Evolutionary conservation across 805 yeast species (phyloP), one percentile per base, ranked within the genome.

Genomic region (Teunomyces pallodes): DNA sequence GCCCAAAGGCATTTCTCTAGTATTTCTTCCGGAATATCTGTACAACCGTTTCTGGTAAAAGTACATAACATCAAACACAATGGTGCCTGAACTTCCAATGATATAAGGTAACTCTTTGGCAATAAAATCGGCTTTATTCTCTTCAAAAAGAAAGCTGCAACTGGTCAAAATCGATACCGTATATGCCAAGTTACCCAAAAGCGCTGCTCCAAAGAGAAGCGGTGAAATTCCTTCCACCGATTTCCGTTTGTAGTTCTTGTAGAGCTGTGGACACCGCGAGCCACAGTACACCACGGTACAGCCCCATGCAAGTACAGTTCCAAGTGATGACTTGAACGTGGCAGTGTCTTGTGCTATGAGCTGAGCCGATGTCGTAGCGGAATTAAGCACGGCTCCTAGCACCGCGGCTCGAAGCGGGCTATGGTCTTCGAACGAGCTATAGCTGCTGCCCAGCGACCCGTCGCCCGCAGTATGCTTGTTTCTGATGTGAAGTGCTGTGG

Each of bases 201-300:
- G 70, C 1, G 97, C 96, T 14, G 92, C 81, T 9, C 80, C 80
- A 64, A 91, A 91, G 20, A 90, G 72, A 40, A 87, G 65, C 17
- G 95, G 89, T 1, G 97, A 87, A 2, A 90, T 74, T 2, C 97
- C 97, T 30, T 86, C 84, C 0, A 95, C 94, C 1, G 96, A 87
- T 61, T 87, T 87, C 35, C 96, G 74, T 45, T 70, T 57, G 62
- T 81, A 84, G 66, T 91, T 91, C 63, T 87, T 90, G 60, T 77
- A 69, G 44, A 91, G 70, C 61, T 91, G 98, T 1, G 98, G 98
- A 42, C 90, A 64, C 52, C 98, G 76, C 2, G 96, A 87, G 9
- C 82, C 71, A 40, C 90, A 77, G 61, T 92, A 91, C 46, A 88
- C 81, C 4, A 67, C 56, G 0, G 96, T 87, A 53, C 96, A 89